Percentiles rank a stretch among this genome's conserved stretches.
These are phyloP conservation scores for Ustilago cynodontis DNA, from an alignment of 1,284 basidiomycete species.

Conservation along the genomic window DNA sequence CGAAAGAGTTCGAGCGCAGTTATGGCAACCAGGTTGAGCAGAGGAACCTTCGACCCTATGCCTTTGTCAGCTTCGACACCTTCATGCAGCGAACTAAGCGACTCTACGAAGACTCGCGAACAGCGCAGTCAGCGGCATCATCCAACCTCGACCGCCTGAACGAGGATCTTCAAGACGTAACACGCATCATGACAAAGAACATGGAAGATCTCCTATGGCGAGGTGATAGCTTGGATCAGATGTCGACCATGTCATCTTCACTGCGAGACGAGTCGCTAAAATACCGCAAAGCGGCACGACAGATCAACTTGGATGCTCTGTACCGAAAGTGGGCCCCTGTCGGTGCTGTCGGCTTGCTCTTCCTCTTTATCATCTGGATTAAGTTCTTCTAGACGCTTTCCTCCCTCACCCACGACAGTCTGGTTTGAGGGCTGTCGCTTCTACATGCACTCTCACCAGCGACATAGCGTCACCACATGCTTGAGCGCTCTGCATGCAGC, in stretches of 20 bases:
- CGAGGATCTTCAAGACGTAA: constrained; percentile 96
- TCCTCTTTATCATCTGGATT: constrained; percentile 92
- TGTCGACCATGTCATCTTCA: constrained; percentile 98
- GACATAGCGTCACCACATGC: not conserved
- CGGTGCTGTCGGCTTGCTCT: constrained; percentile 65
- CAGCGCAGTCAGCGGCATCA: constrained; percentile 78
- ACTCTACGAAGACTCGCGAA: constrained; percentile 91
- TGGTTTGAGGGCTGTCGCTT: too few species aligned
- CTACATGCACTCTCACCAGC: not conserved
- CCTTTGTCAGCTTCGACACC: constrained; percentile 76
- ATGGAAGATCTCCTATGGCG: constrained; percentile 99
- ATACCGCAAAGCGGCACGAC: constrained; percentile 93
- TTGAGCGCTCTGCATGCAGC: not conserved
- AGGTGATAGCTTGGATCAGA: constrained; percentile 92
- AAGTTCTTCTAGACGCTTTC: constrained; percentile 75
- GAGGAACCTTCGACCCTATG: constrained; percentile 65
- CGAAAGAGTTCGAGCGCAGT: constrained; percentile 83
- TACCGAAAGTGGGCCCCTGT: constrained; percentile 91
- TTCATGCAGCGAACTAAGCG: constrained; percentile 98
- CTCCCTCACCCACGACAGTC: not conserved
- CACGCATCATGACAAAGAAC: constrained; percentile 99
- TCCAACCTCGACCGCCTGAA: constrained; percentile 88
- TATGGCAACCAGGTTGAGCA: constrained; percentile 66
- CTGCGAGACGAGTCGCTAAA: constrained; percentile 96
- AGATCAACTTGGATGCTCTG: constrained; percentile 94